A percentile compares a stretch with the other conserved stretches of the same genome.
phyloP scores from a whole-genome alignment of 1,139 yeast genomes.

The Kodamaea alishanica region DNA sequence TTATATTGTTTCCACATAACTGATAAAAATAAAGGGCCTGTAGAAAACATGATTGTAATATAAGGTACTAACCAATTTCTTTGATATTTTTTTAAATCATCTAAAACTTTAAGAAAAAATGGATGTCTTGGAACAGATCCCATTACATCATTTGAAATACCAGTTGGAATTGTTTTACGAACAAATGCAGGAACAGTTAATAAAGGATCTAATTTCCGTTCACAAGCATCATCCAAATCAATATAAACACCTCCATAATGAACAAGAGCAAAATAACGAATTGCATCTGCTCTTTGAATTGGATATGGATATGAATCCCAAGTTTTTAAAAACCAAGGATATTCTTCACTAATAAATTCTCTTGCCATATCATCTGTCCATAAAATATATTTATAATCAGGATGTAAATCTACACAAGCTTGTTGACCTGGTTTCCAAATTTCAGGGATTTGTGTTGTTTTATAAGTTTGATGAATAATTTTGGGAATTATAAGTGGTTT shows the following conservation, averaged over 20 bases:
- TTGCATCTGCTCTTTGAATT: conserved; percentile 90
- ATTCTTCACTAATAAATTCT: conserved; percentile 71
- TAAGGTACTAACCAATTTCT: conserved; percentile 80
- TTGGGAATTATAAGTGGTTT: conserved; percentile 68
- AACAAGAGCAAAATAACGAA: conserved; percentile 76
- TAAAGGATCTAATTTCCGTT: conserved; percentile 71
- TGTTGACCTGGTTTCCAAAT: conserved; percentile 78
- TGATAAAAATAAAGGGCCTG: conserved; percentile 86
- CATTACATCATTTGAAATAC: conserved; percentile 91
- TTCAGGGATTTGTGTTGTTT: conserved; percentile 71
- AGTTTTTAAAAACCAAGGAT: conserved; percentile 80
- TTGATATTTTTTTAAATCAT: conserved; percentile 59
- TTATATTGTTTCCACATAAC: conserved; percentile 86
- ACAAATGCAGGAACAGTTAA: conserved; percentile 81
- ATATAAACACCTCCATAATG: conserved; percentile 90
- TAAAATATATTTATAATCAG: conserved; percentile 79
- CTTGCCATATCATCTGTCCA: conserved; percentile 91
- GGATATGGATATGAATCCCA: conserved; percentile 78
- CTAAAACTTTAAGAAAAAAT: conserved; percentile 69
- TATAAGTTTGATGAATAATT: conserved; percentile 91
- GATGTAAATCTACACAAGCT: conserved; percentile 72
- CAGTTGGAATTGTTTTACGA: conserved; percentile 85
- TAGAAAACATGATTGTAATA: conserved; percentile 87
- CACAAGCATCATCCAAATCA: conserved; percentile 88
- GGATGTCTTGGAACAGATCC: conserved; percentile 87